A percentile compares a stretch with the other conserved stretches of the same genome.
These are phyloP conservation scores for Arthrobotrys conoides DNA, from an alignment of 2,329 filamentous ascomycete genomes.

Conservation along the genomic window DNA sequence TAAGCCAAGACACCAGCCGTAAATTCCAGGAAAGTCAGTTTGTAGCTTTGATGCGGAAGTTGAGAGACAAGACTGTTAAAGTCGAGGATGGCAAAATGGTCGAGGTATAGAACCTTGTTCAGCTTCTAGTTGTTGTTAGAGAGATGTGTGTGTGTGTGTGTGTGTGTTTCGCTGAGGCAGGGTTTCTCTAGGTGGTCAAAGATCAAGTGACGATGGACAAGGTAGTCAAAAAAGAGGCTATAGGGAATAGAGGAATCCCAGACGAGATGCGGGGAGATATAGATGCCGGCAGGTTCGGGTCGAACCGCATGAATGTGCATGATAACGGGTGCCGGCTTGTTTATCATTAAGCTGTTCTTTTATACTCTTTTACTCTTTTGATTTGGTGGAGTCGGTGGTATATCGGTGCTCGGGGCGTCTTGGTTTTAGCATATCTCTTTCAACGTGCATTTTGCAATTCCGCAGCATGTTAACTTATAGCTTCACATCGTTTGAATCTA, in stretches of 20 bases:
- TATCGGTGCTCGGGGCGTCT: slow-evolving; percentile 19
- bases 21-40: slow-evolving; percentile 87
- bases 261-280: slow-evolving; percentile 33
- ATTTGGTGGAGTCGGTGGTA: not conserved
- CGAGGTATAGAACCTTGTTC: slow-evolving; percentile 65
- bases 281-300: slow-evolving; percentile 43
- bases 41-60: slow-evolving; percentile 80
- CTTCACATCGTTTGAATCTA: no score
- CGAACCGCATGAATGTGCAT: slow-evolving; percentile 26
- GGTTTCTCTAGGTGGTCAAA: not conserved
- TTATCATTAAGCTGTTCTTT: slow-evolving; percentile 49
- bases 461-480: no score
- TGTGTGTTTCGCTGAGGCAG: not conserved
- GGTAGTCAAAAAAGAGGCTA: no score
- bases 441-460: not conserved
- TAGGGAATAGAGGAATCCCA: not conserved
- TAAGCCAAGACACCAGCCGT: slow-evolving; percentile 77
- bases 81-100: slow-evolving; percentile 80
- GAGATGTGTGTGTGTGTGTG: no score
- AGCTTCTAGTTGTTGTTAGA: no score
- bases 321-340: slow-evolving; percentile 57
- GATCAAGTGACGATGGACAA: no score
- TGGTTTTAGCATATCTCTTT: slow-evolving; percentile 5
- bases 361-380: not conserved
- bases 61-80: slow-evolving; percentile 79